phyloP scores from a whole-genome alignment of 2,329 filamentous ascomycete species.

The Diaporthe sp. region DNA sequence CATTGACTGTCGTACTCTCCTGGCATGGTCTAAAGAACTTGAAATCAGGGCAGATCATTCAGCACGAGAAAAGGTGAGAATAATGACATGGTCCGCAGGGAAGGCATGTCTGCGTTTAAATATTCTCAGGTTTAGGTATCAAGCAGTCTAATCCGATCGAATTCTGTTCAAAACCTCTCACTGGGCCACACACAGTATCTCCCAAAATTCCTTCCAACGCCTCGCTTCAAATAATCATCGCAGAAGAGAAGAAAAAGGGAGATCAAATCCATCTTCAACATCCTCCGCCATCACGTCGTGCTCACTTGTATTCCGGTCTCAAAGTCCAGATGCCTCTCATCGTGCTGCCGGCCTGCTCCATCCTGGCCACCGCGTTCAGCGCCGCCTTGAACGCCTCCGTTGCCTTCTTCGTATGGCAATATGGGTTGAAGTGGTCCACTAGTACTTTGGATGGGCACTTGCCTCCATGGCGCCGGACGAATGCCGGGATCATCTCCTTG shows the following conservation, averaged over 20 bases:
- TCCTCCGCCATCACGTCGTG: too few relatives aligned
- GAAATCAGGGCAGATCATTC: not conserved
- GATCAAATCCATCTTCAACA: too few relatives aligned
- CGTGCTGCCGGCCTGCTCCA: conserved; percentile 69
- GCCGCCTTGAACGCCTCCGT: conserved; percentile 86
- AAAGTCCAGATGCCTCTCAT: conserved; percentile 66
- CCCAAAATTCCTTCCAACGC: not conserved
- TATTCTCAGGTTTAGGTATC: not conserved
- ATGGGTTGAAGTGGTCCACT: conserved; percentile 89
- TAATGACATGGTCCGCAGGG: not conserved
- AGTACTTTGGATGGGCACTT: conserved; percentile 84
- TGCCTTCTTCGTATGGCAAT: conserved; percentile 75
- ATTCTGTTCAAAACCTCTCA: not conserved
- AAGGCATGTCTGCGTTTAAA: not conserved
- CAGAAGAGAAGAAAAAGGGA: not conserved
- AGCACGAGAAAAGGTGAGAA: not conserved
- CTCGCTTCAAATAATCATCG: not conserved
- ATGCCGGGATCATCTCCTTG: conserved; percentile 78
- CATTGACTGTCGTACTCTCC: not conserved
- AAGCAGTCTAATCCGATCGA: not conserved
- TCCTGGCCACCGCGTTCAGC: conserved; percentile 77
- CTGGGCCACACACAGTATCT: not conserved
- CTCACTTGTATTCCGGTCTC: conserved; percentile 46
- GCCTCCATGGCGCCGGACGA: conserved; percentile 81
- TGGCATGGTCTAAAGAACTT: not conserved